Percentiles rank a stretch among this genome's conserved stretches.
Conservation (phyloP, 1,284 basidiomycete species). For the Rhodotorula mucilaginosa region DNA sequence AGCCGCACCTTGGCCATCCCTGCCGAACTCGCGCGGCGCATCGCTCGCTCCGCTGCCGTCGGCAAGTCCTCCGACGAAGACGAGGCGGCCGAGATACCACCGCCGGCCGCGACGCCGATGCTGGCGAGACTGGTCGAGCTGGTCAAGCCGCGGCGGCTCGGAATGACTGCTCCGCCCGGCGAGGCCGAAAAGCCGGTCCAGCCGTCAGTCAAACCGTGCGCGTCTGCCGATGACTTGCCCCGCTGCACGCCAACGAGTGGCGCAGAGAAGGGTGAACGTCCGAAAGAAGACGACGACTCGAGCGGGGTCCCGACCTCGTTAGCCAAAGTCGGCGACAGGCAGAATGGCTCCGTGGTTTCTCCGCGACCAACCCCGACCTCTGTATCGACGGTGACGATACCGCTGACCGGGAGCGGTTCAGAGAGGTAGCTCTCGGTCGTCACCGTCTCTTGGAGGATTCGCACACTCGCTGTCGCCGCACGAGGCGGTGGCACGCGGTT, state of each 20-base stretch:
- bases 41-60: background rate
- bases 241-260: slow-evolving; percentile 2
- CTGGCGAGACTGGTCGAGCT: background rate
- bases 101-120: slow-evolving; percentile 12
- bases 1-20: slow-evolving; percentile 9
- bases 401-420: background rate
- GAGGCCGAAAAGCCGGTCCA: background rate
- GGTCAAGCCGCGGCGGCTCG: slow-evolving; percentile 3
- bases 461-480: slow-evolving; percentile 14
- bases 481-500: background rate
- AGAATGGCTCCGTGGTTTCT: background rate
- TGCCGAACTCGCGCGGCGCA: slow-evolving; percentile 5
- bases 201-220: background rate
- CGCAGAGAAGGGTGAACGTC: slow-evolving; percentile 2
- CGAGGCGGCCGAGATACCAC: background rate
- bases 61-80: background rate
- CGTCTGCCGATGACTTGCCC: background rate
- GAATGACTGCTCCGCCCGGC: background rate
- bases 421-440: slow-evolving; percentile 12
- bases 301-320: slow-evolving; percentile 12
- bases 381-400: no score
- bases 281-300: slow-evolving; percentile 21
- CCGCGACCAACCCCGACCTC: background rate
- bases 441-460: slow-evolving; percentile 27
- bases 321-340: slow-evolving; percentile 3